Conservation (phyloP, 2,329 filamentous ascomycete genomes). For the Fulvia fulva region DNA sequence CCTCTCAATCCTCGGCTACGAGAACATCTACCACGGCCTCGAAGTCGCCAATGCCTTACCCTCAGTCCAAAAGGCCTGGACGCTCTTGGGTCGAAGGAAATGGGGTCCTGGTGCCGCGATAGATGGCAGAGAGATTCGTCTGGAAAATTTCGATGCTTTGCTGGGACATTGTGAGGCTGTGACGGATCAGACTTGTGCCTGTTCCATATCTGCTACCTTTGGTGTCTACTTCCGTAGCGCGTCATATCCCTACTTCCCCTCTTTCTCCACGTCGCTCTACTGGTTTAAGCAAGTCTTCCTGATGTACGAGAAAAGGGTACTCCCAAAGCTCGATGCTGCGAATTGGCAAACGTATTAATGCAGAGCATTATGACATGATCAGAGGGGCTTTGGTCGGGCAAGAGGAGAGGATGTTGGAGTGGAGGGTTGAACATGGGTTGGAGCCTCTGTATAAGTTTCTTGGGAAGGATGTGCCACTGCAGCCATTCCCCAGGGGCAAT, state of each 20-base stretch:
- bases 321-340: background rate
- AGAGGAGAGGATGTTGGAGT: conserved; percentile 1
- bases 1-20: conserved; percentile 19
- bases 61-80: background rate
- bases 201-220: background rate
- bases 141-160: background rate
- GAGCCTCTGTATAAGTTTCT: conserved; percentile 11
- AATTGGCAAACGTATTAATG: background rate
- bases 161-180: conserved; percentile 1
- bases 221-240: background rate
- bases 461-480: conserved; percentile 5
- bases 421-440: conserved; percentile 7
- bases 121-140: background rate
- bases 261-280: background rate
- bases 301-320: background rate
- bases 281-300: background rate
- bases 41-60: conserved; percentile 7
- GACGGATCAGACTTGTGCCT: background rate
- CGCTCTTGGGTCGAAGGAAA: background rate
- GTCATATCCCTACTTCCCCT: background rate
- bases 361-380: background rate
- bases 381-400: background rate
- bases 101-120: background rate
- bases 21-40: conserved; percentile 20
- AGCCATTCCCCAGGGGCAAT: conserved; percentile 5